Evolutionary conservation across 1,139 yeast genomes (phyloP).

Genomic region (Hanseniaspora uvarum): DNA sequence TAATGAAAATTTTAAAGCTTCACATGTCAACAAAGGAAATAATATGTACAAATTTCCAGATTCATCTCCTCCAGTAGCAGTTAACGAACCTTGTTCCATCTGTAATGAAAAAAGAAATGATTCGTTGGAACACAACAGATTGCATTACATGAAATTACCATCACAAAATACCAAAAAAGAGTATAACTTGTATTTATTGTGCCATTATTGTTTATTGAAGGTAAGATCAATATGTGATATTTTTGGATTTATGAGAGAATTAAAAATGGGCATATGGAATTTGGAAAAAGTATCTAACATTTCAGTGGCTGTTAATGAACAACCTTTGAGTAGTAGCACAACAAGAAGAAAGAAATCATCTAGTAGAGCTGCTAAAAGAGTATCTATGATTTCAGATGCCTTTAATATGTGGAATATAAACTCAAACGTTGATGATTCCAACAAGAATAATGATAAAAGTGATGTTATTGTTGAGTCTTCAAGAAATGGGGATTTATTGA

Average conservation of each 20-base stretch:
- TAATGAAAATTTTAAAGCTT: slow-evolving; percentile 47
- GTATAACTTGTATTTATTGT: slow-evolving; percentile 51
- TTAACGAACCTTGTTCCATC: slow-evolving; percentile 61
- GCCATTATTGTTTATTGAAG: slow-evolving; percentile 71
- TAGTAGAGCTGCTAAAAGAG: slow-evolving; percentile 13
- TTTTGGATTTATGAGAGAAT: slow-evolving; percentile 58
- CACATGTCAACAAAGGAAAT: slow-evolving; percentile 20
- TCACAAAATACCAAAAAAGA: slow-evolving; percentile 21
- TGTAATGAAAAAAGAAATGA: slow-evolving; percentile 71
- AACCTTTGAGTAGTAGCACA: neutral
- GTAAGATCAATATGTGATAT: slow-evolving; percentile 72
- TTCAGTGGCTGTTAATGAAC: neutral
- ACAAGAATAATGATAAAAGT: neutral
- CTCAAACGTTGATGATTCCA: neutral
- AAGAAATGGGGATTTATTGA: slow-evolving; percentile 22
- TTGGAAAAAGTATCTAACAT: slow-evolving; percentile 34
- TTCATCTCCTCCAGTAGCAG: slow-evolving; percentile 59
- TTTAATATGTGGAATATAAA: slow-evolving; percentile 12
- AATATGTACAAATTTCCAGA: slow-evolving; percentile 36
- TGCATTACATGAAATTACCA: slow-evolving; percentile 50
- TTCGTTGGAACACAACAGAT: slow-evolving; percentile 62
- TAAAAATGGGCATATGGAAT: slow-evolving; percentile 46
- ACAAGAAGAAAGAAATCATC: slow-evolving; percentile 8
- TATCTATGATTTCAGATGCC: slow-evolving; percentile 15
- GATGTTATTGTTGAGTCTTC: slow-evolving; percentile 19